Evolutionary conservation across 2,329 filamentous ascomycete species (phyloP), one percentile per base, ranked within the genome.

Genomic region (Zymoseptoria tritici): DNA sequence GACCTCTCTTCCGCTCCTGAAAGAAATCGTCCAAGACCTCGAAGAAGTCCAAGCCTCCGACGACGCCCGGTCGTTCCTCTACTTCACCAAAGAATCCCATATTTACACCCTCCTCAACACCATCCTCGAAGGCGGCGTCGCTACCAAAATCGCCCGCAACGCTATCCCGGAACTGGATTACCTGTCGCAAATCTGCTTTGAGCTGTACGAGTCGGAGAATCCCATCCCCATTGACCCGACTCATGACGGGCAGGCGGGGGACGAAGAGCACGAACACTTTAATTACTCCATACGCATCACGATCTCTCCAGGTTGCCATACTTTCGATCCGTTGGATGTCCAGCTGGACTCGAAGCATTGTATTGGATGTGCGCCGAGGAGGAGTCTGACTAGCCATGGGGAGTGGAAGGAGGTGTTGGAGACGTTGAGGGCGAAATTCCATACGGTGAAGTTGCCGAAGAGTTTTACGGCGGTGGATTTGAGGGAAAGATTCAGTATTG

Each of bases 361-460:
- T 74, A 99, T 99, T 69, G 92, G 93, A 49, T 96, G 90, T 72
- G 91, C 93, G 6, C 91, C 91, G n/a, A 82, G 92, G 64, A 83
- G 94, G 63, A 95, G 90, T 71, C 78, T 99, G 69, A 97, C 93
- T 2, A 84, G 90, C 2, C 95, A 99, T 76, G 86, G 86, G 46
- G 90, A 99, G 74, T 99, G 94, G 93, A 93, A 95, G 76, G 85
- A 93, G 69, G 90, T 99, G n/a, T 90, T 99, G 66, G 92, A 96
- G 76, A 97, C 92, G 1, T 79, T 99, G 64, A 85, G 92, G 66
- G 93, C 90, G 55, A 97, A 96, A 70, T 97, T 99, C 72, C 90
- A 96, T 71, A 91, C 91, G 31, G 79, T 81, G 54, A 80, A 80
- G 67, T 68, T 81, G 20, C 79, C 79, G 21, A 80, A 79, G 67